Percentiles rank a stretch among this genome's conserved stretches.
Evolutionary conservation across 176 grass and related monocot species (phyloP).

Genomic region (Saccharum officinarum): DNA sequence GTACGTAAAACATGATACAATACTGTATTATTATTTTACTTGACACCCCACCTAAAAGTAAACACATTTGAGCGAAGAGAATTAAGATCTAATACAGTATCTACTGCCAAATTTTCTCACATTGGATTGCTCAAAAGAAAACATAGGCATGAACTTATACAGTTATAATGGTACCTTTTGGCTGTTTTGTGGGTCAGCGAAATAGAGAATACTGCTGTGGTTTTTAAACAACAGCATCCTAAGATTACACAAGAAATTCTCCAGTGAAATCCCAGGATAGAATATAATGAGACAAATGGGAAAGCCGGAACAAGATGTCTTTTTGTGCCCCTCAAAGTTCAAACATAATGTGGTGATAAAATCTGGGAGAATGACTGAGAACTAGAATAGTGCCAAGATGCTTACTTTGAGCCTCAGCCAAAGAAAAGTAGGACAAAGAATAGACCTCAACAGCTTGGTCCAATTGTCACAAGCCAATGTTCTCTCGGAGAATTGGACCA

Average conservation of each 20-base stretch:
- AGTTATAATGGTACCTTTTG: conserved; percentile 13
- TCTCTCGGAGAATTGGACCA: conserved; percentile 41
- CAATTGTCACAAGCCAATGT: conserved; percentile 30
- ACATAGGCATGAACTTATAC: neutral
- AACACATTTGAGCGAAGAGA: conserved; percentile 2
- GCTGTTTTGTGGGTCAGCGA: conserved; percentile 2
- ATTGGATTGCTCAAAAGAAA: conserved; percentile 27
- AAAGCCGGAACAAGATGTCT: conserved; percentile 41
- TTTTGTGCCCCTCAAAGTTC: conserved; percentile 63
- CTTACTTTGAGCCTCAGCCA: conserved; percentile 50
- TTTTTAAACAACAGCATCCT: conserved; percentile 17
- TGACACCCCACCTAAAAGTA: neutral
- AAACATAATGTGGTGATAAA: conserved; percentile 58
- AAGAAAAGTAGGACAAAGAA: conserved; percentile 60
- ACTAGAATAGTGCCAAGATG: conserved; percentile 57
- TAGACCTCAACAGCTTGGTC: conserved; percentile 39
- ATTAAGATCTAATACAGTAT: conserved; percentile 6
- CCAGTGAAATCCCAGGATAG: conserved; percentile 15
- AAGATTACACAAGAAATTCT: conserved; percentile 27
- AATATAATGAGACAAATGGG: conserved; percentile 32
- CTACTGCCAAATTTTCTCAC: neutral
- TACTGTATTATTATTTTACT: conserved; percentile 17
- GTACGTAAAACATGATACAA: neutral
- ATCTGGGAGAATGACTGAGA: conserved; percentile 56
- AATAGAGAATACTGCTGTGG: conserved; percentile 27